Evolutionary conservation across 352 stramenopile species (phyloP).

Genomic region (Thalassiosira delicatula): DNA sequence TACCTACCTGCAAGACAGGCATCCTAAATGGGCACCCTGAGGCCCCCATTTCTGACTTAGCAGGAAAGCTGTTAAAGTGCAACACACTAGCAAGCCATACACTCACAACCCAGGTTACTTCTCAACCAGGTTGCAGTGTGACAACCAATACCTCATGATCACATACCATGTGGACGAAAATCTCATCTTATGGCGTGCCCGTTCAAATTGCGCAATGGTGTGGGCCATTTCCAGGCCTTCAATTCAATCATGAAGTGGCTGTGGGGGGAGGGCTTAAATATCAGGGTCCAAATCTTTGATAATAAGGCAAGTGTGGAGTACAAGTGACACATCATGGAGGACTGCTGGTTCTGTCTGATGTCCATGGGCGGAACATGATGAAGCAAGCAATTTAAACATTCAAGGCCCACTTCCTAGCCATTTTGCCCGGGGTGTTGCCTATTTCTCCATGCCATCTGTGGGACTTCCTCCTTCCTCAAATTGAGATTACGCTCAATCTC

Average conservation of each 20-base stretch:
- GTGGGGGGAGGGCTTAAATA: too few relatives aligned
- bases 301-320: too few relatives aligned
- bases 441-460: background rate
- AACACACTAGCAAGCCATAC: constrained; percentile 31
- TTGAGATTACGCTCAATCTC: background rate
- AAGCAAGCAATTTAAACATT: background rate
- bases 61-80: too few relatives aligned
- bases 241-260: constrained; percentile 1
- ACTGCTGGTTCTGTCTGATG: background rate
- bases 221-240: background rate
- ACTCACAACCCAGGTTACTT: constrained; percentile 58
- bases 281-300: too few relatives aligned
- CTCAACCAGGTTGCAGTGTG: constrained; percentile 23
- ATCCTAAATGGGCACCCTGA: too few relatives aligned
- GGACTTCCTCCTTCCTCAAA: background rate
- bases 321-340: background rate
- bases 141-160: constrained; percentile 43
- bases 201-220: background rate
- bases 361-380: background rate
- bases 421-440: background rate
- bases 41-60: too few relatives aligned
- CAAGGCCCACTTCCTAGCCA: background rate
- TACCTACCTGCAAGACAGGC: too few relatives aligned
- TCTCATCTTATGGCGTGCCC: background rate
- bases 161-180: background rate